Base-by-base conservation (phyloP, 2,329 filamentous ascomycete genomes). In the Talaromyces atroroseus region DNA sequence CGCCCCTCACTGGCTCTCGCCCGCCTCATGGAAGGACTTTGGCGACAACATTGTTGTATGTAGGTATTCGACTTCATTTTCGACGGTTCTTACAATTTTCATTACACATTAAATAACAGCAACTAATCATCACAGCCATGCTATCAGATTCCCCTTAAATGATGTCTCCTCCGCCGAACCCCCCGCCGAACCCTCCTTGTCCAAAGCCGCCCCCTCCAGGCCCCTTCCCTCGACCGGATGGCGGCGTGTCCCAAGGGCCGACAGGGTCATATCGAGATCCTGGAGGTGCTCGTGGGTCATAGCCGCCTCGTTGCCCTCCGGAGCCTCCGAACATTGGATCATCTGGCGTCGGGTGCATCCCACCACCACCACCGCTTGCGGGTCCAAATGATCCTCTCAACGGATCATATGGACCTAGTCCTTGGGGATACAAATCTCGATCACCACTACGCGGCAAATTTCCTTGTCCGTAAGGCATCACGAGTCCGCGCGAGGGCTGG, bases 301-400 rank as follows among this genome's bases (percentile, higher is more conserved):
- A 87, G 0, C 76, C 78, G 14, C 73, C 77, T 36, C 73, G 76
- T 1, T 72, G 71, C 10, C 76, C 72, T 1, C 86, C 87, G 11
- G 36, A 50, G 3, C 56, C 51, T 5, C 80, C 81, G 68, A 96
- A 96, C 49, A 96, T 73, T 6, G 90, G 90, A 67, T 97, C 92
- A 64, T 96, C 90, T 69, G 96, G 94, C 0, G 92, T 95, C 0
- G 94, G 94, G 72, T 96, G 89, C 94, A 99, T 99, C 0, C 94
- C 94, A 12, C 87, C 81, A 20, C 87, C 81, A 20, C 85, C 82
- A 0, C 83, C 80, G n/a, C 82, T 75, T 49, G 82, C 79, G 23
- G 83, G 82, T 6, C 85, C 82, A 55, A 90, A 82, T 2, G 82
- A 81, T 4, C 83, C 82, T 32, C 88, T 77, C 2, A 96, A 74